Evolutionary conservation across 202 grass and related monocot genomes (phyloP).

Genomic region (Hordeum pubiflorum): DNA sequence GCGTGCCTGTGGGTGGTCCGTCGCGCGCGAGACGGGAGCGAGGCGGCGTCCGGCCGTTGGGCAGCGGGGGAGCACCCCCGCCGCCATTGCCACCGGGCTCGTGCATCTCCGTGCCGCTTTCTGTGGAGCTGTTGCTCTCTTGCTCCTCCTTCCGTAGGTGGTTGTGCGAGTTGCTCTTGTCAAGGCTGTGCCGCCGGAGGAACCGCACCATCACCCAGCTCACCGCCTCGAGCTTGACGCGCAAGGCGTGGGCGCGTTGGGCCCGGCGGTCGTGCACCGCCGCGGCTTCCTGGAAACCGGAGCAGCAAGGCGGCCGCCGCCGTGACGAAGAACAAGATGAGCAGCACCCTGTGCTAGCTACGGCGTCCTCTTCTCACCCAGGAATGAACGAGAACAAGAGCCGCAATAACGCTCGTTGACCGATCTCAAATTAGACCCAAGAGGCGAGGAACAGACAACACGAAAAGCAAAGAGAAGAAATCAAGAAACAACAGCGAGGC

Average conservation of each 20-base stretch:
- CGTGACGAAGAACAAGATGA: not conserved
- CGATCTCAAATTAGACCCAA: not conserved
- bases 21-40: slow-evolving; percentile 43
- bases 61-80: slow-evolving; percentile 21
- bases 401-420: not conserved
- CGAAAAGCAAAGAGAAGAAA: not conserved
- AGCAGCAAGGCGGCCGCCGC: not conserved
- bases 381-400: not conserved
- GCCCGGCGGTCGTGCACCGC: slow-evolving; percentile 32
- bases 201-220: slow-evolving; percentile 73
- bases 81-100: slow-evolving; percentile 30
- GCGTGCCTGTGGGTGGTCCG: slow-evolving; percentile 38
- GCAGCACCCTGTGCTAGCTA: no score
- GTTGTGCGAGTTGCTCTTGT: slow-evolving; percentile 31
- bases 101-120: slow-evolving; percentile 32
- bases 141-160: not conserved
- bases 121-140: not conserved
- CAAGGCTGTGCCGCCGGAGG: slow-evolving; percentile 55
- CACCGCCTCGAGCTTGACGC: slow-evolving; percentile 32
- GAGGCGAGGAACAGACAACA: not conserved
- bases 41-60: slow-evolving; percentile 32
- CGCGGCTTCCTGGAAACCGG: not conserved
- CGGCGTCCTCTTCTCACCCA: no score
- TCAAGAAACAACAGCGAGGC: not conserved
- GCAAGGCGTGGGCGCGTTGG: slow-evolving; percentile 23